Percentiles rank a stretch among this genome's conserved stretches.
phyloP scores from a whole-genome alignment of 768 basidiomycete genomes.

The Boletus tylopilopsis region DNA sequence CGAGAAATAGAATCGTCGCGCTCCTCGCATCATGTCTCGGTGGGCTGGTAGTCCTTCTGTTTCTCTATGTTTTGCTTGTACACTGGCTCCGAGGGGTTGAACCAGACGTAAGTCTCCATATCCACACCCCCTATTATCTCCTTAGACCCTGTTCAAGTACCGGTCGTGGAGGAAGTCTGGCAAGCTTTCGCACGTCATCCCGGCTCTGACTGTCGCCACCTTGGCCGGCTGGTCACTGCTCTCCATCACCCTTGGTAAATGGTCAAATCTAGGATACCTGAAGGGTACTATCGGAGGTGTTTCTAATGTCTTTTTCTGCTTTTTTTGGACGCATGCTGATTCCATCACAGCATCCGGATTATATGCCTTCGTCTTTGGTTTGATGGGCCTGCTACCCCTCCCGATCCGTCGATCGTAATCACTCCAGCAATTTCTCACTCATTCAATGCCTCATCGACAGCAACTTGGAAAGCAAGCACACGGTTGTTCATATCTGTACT shows the following conservation, averaged over 20 bases:
- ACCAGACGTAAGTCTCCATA: slow-evolving; percentile 54
- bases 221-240: slow-evolving; percentile 66
- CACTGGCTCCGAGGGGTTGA: slow-evolving; percentile 66
- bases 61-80: slow-evolving; percentile 65
- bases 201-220: slow-evolving; percentile 65
- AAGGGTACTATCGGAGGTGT: slow-evolving; percentile 62
- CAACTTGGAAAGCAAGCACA: slow-evolving; percentile 11
- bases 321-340: slow-evolving; percentile 2
- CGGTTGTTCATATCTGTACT: not conserved
- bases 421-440: slow-evolving; percentile 3
- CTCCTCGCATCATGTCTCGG: slow-evolving; percentile 52
- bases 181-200: slow-evolving; percentile 63
- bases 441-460: not conserved
- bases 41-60: slow-evolving; percentile 59
- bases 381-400: slow-evolving; percentile 68
- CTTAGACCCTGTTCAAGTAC: slow-evolving; percentile 45
- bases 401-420: slow-evolving; percentile 47
- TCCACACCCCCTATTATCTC: not conserved
- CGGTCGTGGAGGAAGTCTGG: slow-evolving; percentile 72
- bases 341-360: slow-evolving; percentile 55
- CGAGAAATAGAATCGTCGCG: slow-evolving; percentile 45
- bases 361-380: slow-evolving; percentile 69
- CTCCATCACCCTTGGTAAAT: slow-evolving; percentile 60
- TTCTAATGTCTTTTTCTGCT: not conserved
- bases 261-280: slow-evolving; percentile 61